These are phyloP conservation scores for Dovyalis caffra DNA, from an alignment of 345 rosid species.

Conservation along the genomic window DNA sequence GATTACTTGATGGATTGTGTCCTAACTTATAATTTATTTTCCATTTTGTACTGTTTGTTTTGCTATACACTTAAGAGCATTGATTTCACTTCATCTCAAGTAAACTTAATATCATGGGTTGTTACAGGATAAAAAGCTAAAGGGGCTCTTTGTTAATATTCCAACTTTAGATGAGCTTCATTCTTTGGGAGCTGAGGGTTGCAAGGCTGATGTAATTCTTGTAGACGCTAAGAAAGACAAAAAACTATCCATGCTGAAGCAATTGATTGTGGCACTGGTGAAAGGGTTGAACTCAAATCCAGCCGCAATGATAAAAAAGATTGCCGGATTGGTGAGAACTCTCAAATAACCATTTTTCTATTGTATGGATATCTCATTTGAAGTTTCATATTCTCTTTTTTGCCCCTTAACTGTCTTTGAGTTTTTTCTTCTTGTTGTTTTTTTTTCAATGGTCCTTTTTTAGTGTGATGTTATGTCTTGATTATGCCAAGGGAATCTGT, in stretches of 20 bases:
- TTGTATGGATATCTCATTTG: neutral
- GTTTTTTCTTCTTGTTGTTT: neutral
- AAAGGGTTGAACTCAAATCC: slow-evolving; percentile 90
- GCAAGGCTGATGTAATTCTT: slow-evolving; percentile 72
- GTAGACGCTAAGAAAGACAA: slow-evolving; percentile 86
- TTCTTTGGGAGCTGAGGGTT: slow-evolving; percentile 72
- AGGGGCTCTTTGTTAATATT: slow-evolving; percentile 60
- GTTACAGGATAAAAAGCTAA: slow-evolving; percentile 79
- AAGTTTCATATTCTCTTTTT: slow-evolving; percentile 1
- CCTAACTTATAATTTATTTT: neutral
- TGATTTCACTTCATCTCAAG: neutral
- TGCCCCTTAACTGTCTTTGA: neutral
- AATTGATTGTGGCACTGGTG: slow-evolving; percentile 64
- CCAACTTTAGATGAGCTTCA: slow-evolving; percentile 90
- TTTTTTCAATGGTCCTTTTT: neutral
- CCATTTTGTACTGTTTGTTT: neutral
- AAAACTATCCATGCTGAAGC: slow-evolving; percentile 86
- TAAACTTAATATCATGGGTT: slow-evolving; percentile 6
- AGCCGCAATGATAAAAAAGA: slow-evolving; percentile 82
- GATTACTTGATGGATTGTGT: neutral
- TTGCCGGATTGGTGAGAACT: slow-evolving; percentile 82
- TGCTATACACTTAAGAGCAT: neutral
- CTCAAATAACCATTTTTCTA: slow-evolving; percentile 12
- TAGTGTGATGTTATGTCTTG: neutral
- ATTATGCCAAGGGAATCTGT: neutral